A percentile compares a stretch with the other conserved stretches of the same genome.
Conservation (phyloP, 163 green algal genomes). For the Chlorella variabilis region DNA sequence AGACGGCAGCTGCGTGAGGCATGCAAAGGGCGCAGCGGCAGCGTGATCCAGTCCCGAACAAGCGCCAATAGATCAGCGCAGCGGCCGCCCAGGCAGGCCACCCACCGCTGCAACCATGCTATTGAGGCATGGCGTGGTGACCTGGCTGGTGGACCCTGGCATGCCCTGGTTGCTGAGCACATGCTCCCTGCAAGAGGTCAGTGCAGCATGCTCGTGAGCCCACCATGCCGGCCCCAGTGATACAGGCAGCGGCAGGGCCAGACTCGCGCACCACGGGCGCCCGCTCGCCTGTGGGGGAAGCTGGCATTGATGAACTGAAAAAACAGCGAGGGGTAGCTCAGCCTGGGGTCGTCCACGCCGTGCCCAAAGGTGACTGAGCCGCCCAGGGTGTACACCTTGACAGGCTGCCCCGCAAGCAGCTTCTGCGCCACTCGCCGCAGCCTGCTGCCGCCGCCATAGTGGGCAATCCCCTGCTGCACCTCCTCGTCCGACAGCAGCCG, state of each 20-base stretch:
- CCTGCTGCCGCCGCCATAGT: slow-evolving; percentile 16
- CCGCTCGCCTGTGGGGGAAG: slow-evolving; percentile 28
- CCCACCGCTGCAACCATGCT: slow-evolving; percentile 15
- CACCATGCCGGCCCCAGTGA: neutral
- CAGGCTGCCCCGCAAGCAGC: slow-evolving; percentile 9
- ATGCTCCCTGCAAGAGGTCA: neutral
- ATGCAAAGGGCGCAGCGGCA: no score
- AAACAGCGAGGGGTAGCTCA: slow-evolving; percentile 18
- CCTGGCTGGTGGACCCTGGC: neutral
- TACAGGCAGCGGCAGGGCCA: no score
- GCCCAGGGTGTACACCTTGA: slow-evolving; percentile 10
- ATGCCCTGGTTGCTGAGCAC: slow-evolving; percentile 23
- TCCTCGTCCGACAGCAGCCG: slow-evolving; percentile 19
- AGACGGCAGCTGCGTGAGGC: no score
- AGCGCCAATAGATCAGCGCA: no score
- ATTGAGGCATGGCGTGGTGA: slow-evolving; percentile 1
- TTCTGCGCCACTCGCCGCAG: slow-evolving; percentile 18
- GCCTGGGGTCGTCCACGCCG: neutral
- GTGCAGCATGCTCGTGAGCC: neutral
- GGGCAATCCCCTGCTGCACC: neutral
- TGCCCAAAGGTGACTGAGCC: slow-evolving; percentile 24
- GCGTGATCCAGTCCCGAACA: no score
- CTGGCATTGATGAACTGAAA: slow-evolving; percentile 10
- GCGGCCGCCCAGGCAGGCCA: no score
- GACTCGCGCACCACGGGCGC: no score